Conservation (phyloP, 768 basidiomycete species). For the Phylloporus sp. region DNA sequence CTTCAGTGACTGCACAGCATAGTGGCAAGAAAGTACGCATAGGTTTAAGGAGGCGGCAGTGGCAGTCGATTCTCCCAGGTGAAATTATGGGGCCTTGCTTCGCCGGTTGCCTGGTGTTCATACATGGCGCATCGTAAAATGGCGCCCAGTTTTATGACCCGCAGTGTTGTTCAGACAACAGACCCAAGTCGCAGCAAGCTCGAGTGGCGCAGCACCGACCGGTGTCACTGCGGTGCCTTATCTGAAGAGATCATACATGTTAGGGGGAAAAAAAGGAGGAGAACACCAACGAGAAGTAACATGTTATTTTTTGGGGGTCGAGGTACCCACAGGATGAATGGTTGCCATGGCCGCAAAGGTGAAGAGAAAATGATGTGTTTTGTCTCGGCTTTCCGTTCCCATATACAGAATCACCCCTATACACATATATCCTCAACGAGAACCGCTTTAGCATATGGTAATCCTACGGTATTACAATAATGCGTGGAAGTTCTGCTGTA, state of each 20-base stretch:
- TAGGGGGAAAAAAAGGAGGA: too few relatives aligned
- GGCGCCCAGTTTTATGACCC: not conserved
- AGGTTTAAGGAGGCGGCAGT: slow-evolving; percentile 2
- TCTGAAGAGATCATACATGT: not conserved
- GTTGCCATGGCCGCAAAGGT: not conserved
- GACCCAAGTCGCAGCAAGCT: slow-evolving; percentile 3
- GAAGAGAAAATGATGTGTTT: not conserved
- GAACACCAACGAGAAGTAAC: not conserved
- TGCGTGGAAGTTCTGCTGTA: not conserved
- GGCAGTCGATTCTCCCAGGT: not conserved
- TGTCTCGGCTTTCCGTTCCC: slow-evolving; percentile 3
- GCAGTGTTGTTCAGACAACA: not conserved
- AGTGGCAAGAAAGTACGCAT: not conserved
- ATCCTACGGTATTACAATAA: not conserved
- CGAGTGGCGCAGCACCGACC: not conserved
- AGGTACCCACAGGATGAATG: too few relatives aligned
- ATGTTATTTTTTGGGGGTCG: not conserved
- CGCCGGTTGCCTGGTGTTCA: not conserved
- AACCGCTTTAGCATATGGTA: not conserved
- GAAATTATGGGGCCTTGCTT: not conserved
- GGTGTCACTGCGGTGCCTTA: slow-evolving; percentile 2
- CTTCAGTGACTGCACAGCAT: slow-evolving; percentile 9
- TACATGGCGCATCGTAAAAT: not conserved
- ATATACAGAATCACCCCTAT: slow-evolving; percentile 17
- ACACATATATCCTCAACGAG: not conserved